Conservation (phyloP, 1,284 basidiomycete genomes). For the Pseudozyma thailandica region DNA sequence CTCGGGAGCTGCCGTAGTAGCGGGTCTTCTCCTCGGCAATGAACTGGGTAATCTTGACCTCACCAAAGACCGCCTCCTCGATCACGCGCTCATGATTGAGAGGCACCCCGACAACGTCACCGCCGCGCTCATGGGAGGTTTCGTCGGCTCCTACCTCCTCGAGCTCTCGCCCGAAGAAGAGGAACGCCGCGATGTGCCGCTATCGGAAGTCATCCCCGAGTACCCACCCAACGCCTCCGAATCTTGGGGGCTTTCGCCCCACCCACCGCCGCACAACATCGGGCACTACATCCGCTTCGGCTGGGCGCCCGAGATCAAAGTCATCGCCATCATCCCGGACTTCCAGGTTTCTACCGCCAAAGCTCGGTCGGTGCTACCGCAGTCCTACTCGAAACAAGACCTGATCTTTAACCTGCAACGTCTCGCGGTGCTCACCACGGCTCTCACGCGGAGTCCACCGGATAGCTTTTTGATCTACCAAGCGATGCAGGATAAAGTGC, state of each 20-base stretch:
- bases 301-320: constrained; percentile 87
- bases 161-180: constrained; percentile 74
- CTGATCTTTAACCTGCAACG: constrained; percentile 96
- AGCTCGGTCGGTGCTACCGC: constrained; percentile 87
- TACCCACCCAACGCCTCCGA: constrained; percentile 91
- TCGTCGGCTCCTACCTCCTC: constrained; percentile 95
- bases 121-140: constrained; percentile 94
- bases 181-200: constrained; percentile 86
- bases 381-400: constrained; percentile 86
- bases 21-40: constrained; percentile 90
- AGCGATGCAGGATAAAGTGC: constrained; percentile 98
- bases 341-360: constrained; percentile 97
- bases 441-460: constrained; percentile 87
- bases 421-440: constrained; percentile 95
- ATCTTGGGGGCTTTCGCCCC: constrained; percentile 88
- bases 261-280: constrained; percentile 86
- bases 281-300: constrained; percentile 93
- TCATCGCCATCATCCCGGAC: constrained; percentile 91
- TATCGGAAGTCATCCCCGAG: constrained; percentile 96
- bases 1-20: constrained; percentile 96
- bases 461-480: constrained; percentile 95
- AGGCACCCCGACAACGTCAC: constrained; percentile 99
- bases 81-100: constrained; percentile 99
- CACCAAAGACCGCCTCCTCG: constrained; percentile 79
- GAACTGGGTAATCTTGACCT: constrained; percentile 81